phyloP scores from a whole-genome alignment of 805 yeast genomes.

The Yarrowia sp. region DNA sequence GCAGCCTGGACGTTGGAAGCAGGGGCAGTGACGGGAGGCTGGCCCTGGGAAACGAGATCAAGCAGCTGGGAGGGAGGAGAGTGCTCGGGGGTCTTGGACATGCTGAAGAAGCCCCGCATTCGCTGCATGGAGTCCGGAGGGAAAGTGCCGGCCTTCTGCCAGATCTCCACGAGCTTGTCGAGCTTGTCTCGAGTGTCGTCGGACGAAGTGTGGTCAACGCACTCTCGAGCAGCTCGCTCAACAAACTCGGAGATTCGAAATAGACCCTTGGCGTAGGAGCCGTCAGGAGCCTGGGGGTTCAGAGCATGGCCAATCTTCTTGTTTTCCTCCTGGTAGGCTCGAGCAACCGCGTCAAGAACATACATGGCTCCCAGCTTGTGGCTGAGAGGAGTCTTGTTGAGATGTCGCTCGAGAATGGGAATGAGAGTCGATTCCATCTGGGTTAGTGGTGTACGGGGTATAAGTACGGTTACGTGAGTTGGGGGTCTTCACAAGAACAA shows the following conservation, averaged over 20 bases:
- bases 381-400: constrained; percentile 74
- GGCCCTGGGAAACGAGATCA: constrained; percentile 42
- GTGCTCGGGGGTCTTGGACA: constrained; percentile 71
- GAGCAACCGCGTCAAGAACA: constrained; percentile 88
- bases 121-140: constrained; percentile 60
- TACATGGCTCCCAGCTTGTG: constrained; percentile 92
- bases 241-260: constrained; percentile 68
- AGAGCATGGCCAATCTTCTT: constrained; percentile 60
- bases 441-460: constrained; percentile 18
- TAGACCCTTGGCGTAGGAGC: constrained; percentile 78
- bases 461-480: background rate
- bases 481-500: no score
- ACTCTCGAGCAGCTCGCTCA: constrained; percentile 67
- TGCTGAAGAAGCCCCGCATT: constrained; percentile 56
- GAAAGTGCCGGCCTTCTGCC: constrained; percentile 88
- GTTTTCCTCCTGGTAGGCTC: constrained; percentile 82
- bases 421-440: constrained; percentile 62
- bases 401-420: constrained; percentile 65
- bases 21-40: constrained; percentile 42
- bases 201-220: constrained; percentile 47
- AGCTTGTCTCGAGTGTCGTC: constrained; percentile 62
- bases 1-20: constrained; percentile 38
- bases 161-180: constrained; percentile 84
- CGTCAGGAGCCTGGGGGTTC: constrained; percentile 61
- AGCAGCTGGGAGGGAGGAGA: constrained; percentile 59